These are phyloP conservation scores for Viola odorata DNA, from an alignment of 345 rosid species.

Conservation along the genomic window DNA sequence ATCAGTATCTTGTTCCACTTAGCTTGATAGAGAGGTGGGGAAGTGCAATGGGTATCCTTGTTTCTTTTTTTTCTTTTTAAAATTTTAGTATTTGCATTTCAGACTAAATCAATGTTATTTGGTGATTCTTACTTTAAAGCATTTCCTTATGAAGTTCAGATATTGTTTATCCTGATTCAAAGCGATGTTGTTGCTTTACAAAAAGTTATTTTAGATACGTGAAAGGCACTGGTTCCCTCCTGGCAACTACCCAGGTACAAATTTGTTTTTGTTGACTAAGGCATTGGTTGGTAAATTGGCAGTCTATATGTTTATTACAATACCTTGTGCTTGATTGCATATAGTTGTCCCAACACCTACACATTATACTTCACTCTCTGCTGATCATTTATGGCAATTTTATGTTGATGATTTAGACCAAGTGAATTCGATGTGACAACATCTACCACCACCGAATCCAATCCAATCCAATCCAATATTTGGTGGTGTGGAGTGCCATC, in stretches of 20 bases:
- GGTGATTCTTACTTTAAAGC: neutral
- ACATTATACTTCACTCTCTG: too few species aligned
- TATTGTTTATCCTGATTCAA: conserved; percentile 87
- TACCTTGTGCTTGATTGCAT: neutral
- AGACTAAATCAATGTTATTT: neutral
- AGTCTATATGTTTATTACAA: neutral
- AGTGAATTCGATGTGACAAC: neutral
- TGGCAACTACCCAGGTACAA: conserved; percentile 73
- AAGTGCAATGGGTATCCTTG: conserved; percentile 89
- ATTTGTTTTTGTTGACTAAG: neutral
- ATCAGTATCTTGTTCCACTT: conserved; percentile 58
- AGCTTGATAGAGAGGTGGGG: conserved; percentile 92
- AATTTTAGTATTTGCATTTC: conserved; percentile 1
- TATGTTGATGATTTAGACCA: neutral
- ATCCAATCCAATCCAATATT: too few species aligned
- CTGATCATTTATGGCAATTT: too few species aligned
- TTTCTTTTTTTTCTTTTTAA: conserved; percentile 14
- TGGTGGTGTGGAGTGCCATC: neutral
- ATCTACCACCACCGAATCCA: too few species aligned
- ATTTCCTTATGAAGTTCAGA: conserved; percentile 37
- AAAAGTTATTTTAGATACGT: conserved; percentile 91
- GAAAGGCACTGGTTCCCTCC: conserved; percentile 90
- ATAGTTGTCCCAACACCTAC: too few species aligned
- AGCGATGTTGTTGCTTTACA: conserved; percentile 90
- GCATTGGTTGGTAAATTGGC: neutral